These are phyloP conservation scores for Acanthamoeba royreba DNA, from an alignment of 208 protist species.

Conservation along the genomic window DNA sequence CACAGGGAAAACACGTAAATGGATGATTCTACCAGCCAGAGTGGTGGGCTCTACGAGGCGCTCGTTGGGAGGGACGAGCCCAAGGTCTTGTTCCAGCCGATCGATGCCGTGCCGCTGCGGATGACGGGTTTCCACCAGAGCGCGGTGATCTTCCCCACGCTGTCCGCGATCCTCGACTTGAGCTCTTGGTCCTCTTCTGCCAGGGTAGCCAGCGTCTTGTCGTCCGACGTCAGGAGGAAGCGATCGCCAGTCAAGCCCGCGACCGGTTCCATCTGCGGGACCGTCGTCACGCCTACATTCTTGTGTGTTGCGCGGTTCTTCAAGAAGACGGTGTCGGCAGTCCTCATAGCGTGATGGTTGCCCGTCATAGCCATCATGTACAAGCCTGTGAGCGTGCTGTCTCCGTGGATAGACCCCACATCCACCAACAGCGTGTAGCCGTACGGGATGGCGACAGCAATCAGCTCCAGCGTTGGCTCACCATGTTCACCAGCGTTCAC, in stretches of 20 bases:
- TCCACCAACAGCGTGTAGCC: slow-evolving; percentile 34
- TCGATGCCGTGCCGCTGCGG: neutral
- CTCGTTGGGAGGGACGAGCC: neutral
- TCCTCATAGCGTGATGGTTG: slow-evolving; percentile 24
- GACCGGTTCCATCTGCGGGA: neutral
- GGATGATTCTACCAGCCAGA: too few relatives aligned
- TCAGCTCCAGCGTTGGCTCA: neutral
- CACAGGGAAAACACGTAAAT: too few relatives aligned
- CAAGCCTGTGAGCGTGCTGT: neutral
- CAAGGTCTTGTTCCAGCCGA: neutral
- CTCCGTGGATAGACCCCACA: slow-evolving; percentile 11
- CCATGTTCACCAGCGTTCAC: neutral
- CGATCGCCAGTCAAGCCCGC: neutral
- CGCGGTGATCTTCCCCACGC: neutral
- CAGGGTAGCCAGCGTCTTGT: neutral
- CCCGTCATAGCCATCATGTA: slow-evolving; percentile 47
- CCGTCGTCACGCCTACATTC: neutral
- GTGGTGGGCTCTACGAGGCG: too few relatives aligned
- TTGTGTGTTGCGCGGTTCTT: neutral
- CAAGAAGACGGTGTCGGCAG: slow-evolving; percentile 15
- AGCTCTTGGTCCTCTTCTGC: neutral
- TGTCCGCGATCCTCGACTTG: neutral
- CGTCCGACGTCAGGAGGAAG: neutral
- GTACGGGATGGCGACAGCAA: neutral
- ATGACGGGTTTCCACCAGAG: neutral